These are phyloP conservation scores for Aspergillus alliaceus DNA, from an alignment of 2,329 filamentous ascomycete genomes.

Conservation along the genomic window DNA sequence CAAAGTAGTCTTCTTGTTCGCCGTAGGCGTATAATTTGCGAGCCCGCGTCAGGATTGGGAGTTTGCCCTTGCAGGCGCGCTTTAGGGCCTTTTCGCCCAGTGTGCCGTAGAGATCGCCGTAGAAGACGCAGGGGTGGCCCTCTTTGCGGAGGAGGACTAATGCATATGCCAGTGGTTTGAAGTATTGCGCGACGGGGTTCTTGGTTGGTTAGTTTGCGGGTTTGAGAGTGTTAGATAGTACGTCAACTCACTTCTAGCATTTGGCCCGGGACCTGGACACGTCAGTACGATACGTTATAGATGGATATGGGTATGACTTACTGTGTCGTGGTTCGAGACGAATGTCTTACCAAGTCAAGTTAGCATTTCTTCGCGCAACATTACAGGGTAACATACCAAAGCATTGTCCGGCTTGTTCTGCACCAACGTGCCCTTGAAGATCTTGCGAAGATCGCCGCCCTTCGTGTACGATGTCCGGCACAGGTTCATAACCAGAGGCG, in stretches of 20 bases:
- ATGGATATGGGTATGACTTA: conserved; percentile 20
- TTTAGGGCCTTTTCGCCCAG: conserved; percentile 50
- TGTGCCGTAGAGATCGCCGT: conserved; percentile 68
- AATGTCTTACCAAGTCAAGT: conserved; percentile 51
- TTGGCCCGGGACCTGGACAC: conserved; percentile 58
- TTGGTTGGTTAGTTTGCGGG: conserved; percentile 18
- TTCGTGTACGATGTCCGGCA: conserved; percentile 57
- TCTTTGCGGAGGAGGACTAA: conserved; percentile 66
- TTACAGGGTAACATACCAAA: conserved; percentile 43
- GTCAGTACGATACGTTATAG: background rate
- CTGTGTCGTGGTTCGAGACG: conserved; percentile 72
- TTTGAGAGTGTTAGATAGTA: background rate
- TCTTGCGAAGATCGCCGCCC: conserved; percentile 59
- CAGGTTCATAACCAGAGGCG: conserved; percentile 68
- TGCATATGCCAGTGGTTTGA: conserved; percentile 71
- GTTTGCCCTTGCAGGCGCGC: conserved; percentile 54
- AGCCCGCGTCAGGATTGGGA: conserved; percentile 61
- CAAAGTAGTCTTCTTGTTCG: conserved; percentile 63
- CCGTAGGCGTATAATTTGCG: conserved; percentile 69
- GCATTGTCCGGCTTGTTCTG: conserved; percentile 55
- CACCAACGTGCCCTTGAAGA: conserved; percentile 64
- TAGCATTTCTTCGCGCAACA: background rate
- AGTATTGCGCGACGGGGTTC: conserved; percentile 63
- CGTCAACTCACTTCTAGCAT: conserved; percentile 51
- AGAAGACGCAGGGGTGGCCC: conserved; percentile 69